phyloP scores from a whole-genome alignment of 768 basidiomycete genomes.

The Rhizopogon vesiculosus region DNA sequence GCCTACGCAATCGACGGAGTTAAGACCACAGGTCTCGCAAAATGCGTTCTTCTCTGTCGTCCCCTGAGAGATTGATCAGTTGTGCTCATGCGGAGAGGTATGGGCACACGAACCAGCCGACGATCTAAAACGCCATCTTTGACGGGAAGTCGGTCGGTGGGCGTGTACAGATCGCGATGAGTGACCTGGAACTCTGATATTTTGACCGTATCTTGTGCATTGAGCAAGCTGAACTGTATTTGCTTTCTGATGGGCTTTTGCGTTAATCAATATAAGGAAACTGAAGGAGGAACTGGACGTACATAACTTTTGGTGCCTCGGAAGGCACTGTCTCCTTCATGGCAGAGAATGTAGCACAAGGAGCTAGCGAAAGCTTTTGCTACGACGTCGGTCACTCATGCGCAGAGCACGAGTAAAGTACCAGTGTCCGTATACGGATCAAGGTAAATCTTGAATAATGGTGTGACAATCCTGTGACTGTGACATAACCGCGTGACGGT shows the following conservation, averaged over 20 bases:
- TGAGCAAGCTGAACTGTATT: conserved; percentile 92
- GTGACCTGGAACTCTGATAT: conserved; percentile 96
- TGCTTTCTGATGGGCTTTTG: conserved; percentile 61
- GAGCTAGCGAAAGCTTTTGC: neutral
- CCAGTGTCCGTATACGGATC: neutral
- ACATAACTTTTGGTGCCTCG: conserved; percentile 83
- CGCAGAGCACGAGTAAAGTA: neutral
- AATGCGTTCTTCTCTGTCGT: conserved; percentile 89
- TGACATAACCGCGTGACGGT: conserved; percentile 35
- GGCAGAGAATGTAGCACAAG: neutral
- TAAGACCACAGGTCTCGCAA: conserved; percentile 94
- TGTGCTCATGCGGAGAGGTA: neutral
- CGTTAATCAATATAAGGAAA: conserved; percentile 3
- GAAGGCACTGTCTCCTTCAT: conserved; percentile 83
- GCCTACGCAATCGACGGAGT: conserved; percentile 91
- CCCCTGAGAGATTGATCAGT: conserved; percentile 50
- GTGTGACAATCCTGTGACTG: conserved; percentile 17
- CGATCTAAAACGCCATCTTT: conserved; percentile 91
- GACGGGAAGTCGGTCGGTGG: conserved; percentile 77
- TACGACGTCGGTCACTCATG: neutral
- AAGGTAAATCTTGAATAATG: neutral
- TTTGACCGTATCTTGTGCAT: conserved; percentile 92
- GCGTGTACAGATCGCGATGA: conserved; percentile 86
- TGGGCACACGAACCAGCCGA: conserved; percentile 59
- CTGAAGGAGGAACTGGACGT: conserved; percentile 17